Evolutionary conservation across 164 flowering plant genomes (phyloP).

Genomic region (Protea cynaroides): DNA sequence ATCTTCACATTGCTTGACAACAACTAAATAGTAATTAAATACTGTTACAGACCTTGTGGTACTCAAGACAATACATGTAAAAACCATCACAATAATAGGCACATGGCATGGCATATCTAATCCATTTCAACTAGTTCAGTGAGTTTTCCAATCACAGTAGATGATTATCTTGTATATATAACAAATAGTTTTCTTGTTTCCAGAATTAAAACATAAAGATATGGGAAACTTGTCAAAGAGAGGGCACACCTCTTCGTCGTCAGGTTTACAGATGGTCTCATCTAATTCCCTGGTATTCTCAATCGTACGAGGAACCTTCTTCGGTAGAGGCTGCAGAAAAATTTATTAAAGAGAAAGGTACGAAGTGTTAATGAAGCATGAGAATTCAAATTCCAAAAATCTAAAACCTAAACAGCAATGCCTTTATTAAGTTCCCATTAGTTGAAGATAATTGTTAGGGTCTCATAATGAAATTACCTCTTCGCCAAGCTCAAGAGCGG

Average conservation of each 20-base stretch:
- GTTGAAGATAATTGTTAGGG: neutral
- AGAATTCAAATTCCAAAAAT: neutral
- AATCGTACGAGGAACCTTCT: constrained; percentile 62
- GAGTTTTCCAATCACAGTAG: neutral
- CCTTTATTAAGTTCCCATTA: neutral
- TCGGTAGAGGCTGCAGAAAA: constrained; percentile 51
- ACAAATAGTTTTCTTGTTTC: neutral
- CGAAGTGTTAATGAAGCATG: neutral
- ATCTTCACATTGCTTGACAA: too few relatives aligned
- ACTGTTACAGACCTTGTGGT: too few relatives aligned
- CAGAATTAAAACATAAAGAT: neutral
- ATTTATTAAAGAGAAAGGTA: neutral
- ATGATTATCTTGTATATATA: neutral
- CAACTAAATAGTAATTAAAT: too few relatives aligned
- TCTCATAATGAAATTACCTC: constrained; percentile 33
- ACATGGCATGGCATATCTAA: too few relatives aligned
- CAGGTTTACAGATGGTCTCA: constrained; percentile 87
- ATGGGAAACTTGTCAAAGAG: neutral
- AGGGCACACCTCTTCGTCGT: constrained; percentile 92
- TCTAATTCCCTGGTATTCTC: constrained; percentile 87
- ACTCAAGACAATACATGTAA: too few relatives aligned
- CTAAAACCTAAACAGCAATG: neutral
- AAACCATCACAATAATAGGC: neutral
- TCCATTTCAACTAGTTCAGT: neutral
- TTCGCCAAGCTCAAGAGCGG: constrained; percentile 91